Evolutionary conservation across 306 rosid species (phyloP).

Genomic region (Gynostemma pentaphyllum): DNA sequence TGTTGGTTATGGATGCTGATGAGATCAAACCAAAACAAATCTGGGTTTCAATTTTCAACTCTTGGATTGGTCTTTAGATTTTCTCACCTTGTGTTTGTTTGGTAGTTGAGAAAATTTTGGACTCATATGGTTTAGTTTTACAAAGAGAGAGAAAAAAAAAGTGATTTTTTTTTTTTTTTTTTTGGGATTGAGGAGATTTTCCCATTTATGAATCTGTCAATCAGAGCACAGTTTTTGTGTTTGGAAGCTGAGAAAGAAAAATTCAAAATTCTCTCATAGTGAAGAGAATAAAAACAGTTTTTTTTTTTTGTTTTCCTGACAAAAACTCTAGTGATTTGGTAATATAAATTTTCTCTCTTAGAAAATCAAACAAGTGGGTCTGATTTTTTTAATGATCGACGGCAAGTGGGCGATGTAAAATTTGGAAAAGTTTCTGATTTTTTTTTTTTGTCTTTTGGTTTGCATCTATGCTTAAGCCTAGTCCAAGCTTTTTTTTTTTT

Average conservation of each 20-base stretch:
- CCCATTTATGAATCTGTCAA: neutral
- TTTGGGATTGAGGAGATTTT: neutral
- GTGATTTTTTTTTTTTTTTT: neutral
- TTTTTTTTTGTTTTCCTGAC: neutral
- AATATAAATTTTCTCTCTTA: neutral
- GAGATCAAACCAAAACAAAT: neutral
- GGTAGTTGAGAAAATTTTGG: slow-evolving; percentile 10
- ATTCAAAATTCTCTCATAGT: neutral
- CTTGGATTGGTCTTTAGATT: neutral
- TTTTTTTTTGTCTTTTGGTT: slow-evolving; percentile 1
- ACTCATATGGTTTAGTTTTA: too few relatives aligned
- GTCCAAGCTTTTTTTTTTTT: neutral
- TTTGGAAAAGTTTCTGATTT: neutral
- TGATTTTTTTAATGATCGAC: neutral
- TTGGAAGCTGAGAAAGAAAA: neutral
- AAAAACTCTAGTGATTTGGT: neutral
- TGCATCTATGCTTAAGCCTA: neutral
- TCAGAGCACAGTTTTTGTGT: neutral
- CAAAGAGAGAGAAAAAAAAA: neutral
- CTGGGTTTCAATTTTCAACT: neutral
- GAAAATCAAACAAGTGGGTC: slow-evolving; percentile 16
- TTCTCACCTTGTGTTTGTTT: neutral
- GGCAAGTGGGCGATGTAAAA: slow-evolving; percentile 5
- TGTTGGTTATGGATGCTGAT: neutral
- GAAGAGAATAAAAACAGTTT: neutral